Percentiles rank a stretch among this genome's conserved stretches.
Conservation (phyloP, 345 rosid genomes). For the Murraya koenigii region DNA sequence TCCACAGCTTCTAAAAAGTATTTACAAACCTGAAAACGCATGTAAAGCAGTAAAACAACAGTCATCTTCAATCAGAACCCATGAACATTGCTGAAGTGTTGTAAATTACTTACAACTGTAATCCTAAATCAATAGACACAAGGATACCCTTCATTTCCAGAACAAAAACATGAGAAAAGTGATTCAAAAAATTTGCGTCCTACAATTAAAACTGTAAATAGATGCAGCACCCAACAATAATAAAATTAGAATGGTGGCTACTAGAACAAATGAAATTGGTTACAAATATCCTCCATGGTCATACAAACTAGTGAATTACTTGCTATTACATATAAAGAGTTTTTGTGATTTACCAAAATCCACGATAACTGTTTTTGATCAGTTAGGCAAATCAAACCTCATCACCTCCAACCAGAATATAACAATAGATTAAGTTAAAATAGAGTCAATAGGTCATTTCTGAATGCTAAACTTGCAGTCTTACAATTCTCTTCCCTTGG, state of each 20-base stretch:
- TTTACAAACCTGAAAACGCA: conserved; percentile 52
- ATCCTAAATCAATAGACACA: background rate
- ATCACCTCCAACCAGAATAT: background rate
- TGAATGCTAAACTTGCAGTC: background rate
- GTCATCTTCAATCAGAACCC: background rate
- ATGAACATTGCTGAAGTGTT: background rate
- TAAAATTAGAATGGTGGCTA: background rate
- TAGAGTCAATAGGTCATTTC: background rate
- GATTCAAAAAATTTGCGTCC: background rate
- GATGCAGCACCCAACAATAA: background rate
- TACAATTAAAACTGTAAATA: background rate
- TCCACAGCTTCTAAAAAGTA: conserved; percentile 70
- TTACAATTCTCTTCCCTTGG: background rate
- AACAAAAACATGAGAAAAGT: background rate
- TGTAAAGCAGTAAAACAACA: background rate
- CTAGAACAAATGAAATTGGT: background rate
- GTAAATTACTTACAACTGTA: background rate
- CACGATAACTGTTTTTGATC: background rate
- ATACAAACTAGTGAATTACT: background rate
- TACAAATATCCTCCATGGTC: background rate
- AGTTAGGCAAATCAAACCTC: background rate
- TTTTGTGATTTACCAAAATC: background rate
- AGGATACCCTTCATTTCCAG: background rate
- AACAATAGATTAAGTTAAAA: background rate
- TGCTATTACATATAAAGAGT: background rate